phyloP scores from a whole-genome alignment of 208 protist genomes.

The Novymonas esmeraldas region DNA sequence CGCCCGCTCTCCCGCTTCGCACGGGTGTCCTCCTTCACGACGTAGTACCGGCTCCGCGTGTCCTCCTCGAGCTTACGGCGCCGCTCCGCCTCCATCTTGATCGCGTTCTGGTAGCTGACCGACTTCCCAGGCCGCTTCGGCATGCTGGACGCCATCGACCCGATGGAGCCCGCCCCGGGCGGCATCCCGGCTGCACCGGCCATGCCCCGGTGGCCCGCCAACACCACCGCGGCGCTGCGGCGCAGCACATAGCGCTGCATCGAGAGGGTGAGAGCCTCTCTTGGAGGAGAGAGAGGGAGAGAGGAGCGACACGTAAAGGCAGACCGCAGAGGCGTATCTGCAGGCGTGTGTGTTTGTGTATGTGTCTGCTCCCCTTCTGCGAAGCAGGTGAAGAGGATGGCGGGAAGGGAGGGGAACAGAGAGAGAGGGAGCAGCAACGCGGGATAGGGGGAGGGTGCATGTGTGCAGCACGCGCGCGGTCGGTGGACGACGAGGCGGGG shows the following conservation, averaged over 20 bases:
- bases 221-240: conserved; percentile 36
- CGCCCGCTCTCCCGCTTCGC: conserved; percentile 58
- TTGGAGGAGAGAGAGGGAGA: not conserved
- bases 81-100: conserved; percentile 81
- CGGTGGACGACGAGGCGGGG: too few relatives aligned
- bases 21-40: conserved; percentile 79
- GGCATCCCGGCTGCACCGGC: conserved; percentile 16
- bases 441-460: too few relatives aligned
- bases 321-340: not conserved
- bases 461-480: too few relatives aligned
- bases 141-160: conserved; percentile 22
- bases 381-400: not conserved
- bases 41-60: conserved; percentile 63
- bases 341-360: not conserved
- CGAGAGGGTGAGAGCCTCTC: not conserved
- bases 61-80: conserved; percentile 72
- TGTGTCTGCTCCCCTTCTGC: not conserved
- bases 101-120: conserved; percentile 76
- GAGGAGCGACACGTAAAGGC: not conserved
- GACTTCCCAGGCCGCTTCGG: conserved; percentile 34
- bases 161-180: conserved; percentile 11
- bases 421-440: not conserved
- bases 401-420: not conserved
- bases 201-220: conserved; percentile 34
- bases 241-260: conserved; percentile 46